phyloP scores from a whole-genome alignment of 2,329 filamentous ascomycete species.

The Laburnicola sp. region DNA sequence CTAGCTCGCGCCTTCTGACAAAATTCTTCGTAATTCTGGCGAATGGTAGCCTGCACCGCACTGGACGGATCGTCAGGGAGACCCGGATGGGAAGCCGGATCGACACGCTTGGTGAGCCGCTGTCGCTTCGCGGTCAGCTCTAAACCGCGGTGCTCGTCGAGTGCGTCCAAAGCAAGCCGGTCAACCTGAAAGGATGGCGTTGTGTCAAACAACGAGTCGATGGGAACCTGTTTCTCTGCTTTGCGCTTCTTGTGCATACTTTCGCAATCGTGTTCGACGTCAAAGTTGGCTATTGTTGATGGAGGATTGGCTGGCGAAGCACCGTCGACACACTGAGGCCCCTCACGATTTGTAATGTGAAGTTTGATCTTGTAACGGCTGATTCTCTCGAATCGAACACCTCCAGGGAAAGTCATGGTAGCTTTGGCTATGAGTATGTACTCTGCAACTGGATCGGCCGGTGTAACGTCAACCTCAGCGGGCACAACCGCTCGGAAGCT shows the following conservation, averaged over 20 bases:
- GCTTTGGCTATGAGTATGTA: conserved; percentile 21
- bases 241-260: conserved; percentile 5
- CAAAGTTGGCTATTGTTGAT: neutral
- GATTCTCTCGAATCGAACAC: conserved; percentile 35
- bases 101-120: conserved; percentile 2
- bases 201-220: neutral
- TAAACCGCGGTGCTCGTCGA: conserved; percentile 9
- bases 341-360: conserved; percentile 3
- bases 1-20: neutral
- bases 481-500: conserved; percentile 29
- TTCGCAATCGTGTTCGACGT: neutral
- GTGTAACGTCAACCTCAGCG: neutral
- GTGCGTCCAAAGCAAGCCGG: conserved; percentile 12
- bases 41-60: neutral
- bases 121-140: conserved; percentile 17
- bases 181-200: neutral
- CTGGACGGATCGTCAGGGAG: too few relatives aligned
- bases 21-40: conserved; percentile 5
- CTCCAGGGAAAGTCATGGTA: conserved; percentile 27
- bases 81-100: neutral
- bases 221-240: conserved; percentile 8
- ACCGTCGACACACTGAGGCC: neutral
- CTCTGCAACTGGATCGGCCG: conserved; percentile 1
- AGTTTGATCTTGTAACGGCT: conserved; percentile 35
- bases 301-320: neutral